phyloP scores from a whole-genome alignment of 352 stramenopile genomes.

The Globisporangium yorkense region DNA sequence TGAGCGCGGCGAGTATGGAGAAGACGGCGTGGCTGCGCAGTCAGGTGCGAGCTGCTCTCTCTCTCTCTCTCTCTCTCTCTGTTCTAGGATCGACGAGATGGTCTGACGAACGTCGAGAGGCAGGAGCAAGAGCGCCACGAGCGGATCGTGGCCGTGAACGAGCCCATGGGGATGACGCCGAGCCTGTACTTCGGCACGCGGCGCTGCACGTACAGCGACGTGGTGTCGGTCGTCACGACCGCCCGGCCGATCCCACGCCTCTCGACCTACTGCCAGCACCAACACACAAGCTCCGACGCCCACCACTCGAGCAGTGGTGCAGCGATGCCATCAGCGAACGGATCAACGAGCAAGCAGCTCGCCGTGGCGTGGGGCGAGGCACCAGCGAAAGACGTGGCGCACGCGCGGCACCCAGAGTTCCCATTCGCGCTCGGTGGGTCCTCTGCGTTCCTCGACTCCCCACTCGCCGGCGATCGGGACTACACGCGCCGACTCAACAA shows the following conservation, averaged over 20 bases:
- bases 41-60: slow-evolving; percentile 8
- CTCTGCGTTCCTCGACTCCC: slow-evolving; percentile 13
- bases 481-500: slow-evolving; percentile 11
- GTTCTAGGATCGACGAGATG: background rate
- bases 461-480: slow-evolving; percentile 20
- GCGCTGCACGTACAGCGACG: slow-evolving; percentile 66
- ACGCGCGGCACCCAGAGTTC: background rate
- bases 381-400: too few species aligned
- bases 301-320: background rate
- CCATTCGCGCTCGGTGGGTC: slow-evolving; percentile 2
- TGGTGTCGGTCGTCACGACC: slow-evolving; percentile 65
- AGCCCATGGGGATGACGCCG: slow-evolving; percentile 42
- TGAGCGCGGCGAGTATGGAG: background rate
- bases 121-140: slow-evolving; percentile 40
- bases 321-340: too few species aligned
- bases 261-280: slow-evolving; percentile 1
- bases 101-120: background rate
- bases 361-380: too few species aligned
- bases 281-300: background rate
- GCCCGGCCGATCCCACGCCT: slow-evolving; percentile 24
- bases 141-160: slow-evolving; percentile 53
- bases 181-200: slow-evolving; percentile 70
- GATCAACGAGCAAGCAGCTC: too few species aligned
- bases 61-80: background rate
- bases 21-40: slow-evolving; percentile 46